These are phyloP conservation scores for Gossypium bickii DNA, from an alignment of 345 rosid genomes.

Conservation along the genomic window DNA sequence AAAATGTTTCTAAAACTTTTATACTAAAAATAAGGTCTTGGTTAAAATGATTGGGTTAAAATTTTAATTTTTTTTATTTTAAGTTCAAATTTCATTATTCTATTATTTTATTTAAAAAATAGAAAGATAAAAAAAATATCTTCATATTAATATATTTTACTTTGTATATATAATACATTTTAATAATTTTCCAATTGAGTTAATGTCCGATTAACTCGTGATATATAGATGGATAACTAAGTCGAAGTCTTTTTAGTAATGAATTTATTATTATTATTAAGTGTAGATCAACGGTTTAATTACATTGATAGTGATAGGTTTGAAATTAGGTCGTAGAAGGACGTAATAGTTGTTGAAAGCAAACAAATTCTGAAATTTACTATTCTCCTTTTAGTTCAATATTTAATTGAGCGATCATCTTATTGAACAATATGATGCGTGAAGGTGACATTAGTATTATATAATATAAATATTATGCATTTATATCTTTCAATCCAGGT, in stretches of 20 bases:
- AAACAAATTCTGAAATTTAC: neutral
- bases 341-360: constrained; percentile 10
- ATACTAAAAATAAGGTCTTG: too few species aligned
- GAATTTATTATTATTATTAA: neutral
- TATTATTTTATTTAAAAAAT: too few species aligned
- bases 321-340: constrained; percentile 1
- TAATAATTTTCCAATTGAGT: too few species aligned
- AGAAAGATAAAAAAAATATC: too few species aligned
- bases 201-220: too few species aligned
- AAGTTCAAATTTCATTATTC: too few species aligned
- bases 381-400: neutral
- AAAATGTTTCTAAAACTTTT: too few species aligned
- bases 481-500: neutral
- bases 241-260: neutral
- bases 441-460: neutral
- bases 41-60: too few species aligned
- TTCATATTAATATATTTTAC: too few species aligned
- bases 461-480: neutral
- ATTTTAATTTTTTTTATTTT: too few species aligned
- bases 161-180: too few species aligned
- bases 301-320: constrained; percentile 20
- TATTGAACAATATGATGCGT: neutral
- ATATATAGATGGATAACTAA: neutral
- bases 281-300: neutral
- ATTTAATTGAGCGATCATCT: neutral